phyloP scores from a whole-genome alignment of 805 yeast species.

The Candida taoyuanica region DNA sequence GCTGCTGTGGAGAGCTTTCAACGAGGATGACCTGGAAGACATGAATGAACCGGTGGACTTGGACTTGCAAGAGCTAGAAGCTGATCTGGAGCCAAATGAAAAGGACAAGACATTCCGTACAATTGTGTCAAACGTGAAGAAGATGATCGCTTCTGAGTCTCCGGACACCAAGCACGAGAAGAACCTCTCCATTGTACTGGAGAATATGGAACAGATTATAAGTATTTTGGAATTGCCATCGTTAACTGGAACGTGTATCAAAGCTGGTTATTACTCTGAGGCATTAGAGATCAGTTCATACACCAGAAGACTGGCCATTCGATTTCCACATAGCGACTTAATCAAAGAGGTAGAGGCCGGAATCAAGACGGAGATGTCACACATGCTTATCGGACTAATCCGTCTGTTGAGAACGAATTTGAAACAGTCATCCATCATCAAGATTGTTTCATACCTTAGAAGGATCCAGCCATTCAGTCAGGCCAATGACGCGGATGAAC shows the following conservation, averaged over 20 bases:
- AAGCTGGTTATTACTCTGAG: conserved; percentile 83
- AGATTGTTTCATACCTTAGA: conserved; percentile 70
- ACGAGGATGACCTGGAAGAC: conserved; percentile 29
- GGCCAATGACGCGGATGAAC: conserved; percentile 23
- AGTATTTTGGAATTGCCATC: conserved; percentile 84
- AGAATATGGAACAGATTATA: conserved; percentile 64
- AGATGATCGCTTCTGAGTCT: conserved; percentile 13
- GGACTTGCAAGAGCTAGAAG: conserved; percentile 22
- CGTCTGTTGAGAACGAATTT: conserved; percentile 67
- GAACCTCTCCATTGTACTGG: conserved; percentile 38
- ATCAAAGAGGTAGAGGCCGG: conserved; percentile 46
- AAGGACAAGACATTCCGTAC: conserved; percentile 29
- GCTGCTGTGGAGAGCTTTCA: conserved; percentile 28
- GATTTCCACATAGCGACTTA: conserved; percentile 59
- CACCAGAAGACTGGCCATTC: conserved; percentile 58
- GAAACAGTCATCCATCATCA: conserved; percentile 73
- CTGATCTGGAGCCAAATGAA: conserved; percentile 19
- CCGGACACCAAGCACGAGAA: conserved; percentile 12
- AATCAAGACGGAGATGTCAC: conserved; percentile 51
- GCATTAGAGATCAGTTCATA: conserved; percentile 80
- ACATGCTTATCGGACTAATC: conserved; percentile 69
- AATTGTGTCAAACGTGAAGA: conserved; percentile 22
- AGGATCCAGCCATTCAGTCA: conserved; percentile 54
- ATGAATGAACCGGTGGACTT: conserved; percentile 25
- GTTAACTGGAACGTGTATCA: conserved; percentile 75